Evolutionary conservation across 306 rosid genomes (phyloP).

Genomic region (Hippophae tibetana): DNA sequence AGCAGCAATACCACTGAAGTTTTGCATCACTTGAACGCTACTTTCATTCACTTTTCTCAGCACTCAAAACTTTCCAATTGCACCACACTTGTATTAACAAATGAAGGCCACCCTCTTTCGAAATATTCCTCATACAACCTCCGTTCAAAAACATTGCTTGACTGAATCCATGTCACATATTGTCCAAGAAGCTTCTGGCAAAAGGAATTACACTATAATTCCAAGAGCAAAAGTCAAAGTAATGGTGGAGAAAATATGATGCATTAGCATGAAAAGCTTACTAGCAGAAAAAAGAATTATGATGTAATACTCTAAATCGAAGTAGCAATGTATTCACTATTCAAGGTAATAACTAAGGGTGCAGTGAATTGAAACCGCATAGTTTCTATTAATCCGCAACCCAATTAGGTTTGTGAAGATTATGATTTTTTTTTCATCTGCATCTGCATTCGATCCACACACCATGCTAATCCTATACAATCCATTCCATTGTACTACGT

Average conservation of each 20-base stretch:
- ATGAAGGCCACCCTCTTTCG: conserved; percentile 52
- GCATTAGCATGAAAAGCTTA: too few species aligned
- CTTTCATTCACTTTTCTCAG: conserved; percentile 45
- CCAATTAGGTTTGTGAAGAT: too few species aligned
- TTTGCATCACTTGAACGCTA: conserved; percentile 50
- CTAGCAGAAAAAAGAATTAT: too few species aligned
- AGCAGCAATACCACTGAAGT: conserved; percentile 61
- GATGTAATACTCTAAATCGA: too few species aligned
- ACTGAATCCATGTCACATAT: conserved; percentile 54
- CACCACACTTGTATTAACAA: conserved; percentile 36
- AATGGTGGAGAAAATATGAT: not conserved
- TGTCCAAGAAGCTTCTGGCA: conserved; percentile 63
- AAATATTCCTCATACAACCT: conserved; percentile 53
- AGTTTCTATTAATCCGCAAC: too few species aligned
- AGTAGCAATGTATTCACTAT: too few species aligned
- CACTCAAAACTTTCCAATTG: conserved; percentile 41
- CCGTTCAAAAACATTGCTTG: conserved; percentile 56
- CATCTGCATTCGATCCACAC: too few species aligned
- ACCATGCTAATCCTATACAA: too few species aligned
- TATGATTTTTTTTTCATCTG: too few species aligned
- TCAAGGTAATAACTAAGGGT: too few species aligned
- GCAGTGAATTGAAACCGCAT: too few species aligned
- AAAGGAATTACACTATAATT: conserved; percentile 8
- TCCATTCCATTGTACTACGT: too few species aligned
- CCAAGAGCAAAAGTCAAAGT: not conserved